Evolutionary conservation across 1,284 basidiomycete species (phyloP), one percentile per base, ranked within the genome.

Genomic region (Ganoderma sinense): DNA sequence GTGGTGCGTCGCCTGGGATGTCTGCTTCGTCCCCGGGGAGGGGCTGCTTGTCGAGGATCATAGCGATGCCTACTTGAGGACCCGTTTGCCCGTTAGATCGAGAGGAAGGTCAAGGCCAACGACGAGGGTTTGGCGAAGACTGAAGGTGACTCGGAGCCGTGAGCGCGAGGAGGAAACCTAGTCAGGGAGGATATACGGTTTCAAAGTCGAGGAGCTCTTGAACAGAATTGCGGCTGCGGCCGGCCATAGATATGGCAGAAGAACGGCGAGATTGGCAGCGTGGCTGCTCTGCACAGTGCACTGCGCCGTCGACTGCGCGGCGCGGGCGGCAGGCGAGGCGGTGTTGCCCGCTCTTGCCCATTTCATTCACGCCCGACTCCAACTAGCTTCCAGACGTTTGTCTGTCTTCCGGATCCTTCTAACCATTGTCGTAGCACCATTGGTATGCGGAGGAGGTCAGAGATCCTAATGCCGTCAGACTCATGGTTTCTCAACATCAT

Each of bases 1-100:
- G 79, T 10, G 79, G 79, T 7, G 78, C 77, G 36, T 80, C 79
- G 23, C 33, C 39, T 13, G 33, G 63, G 20, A 77, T 71, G 29
- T 75, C 75, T 18, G 74, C 70, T 65, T 80, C 79, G 64, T 79
- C 77, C 14, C 71, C 75, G 7, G 76, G 77, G 11, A 80, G 71
- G 16, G 75, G 74, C 23, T 55, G 65, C 63, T 78, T 80, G 66
- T 78, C 76, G 40, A 80, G 23, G 53, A 80, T 78, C 79, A 80
- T 80, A 29, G 66, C 45, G 20, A 20, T 23, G 48, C 48, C 13
- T 51, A 23, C 11, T 13, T 51, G 48, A 13, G 23, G n/a, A 14
- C 23, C 23, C 11, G 43, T 36, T 59, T 20, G 56, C 23, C 23
- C 11, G 10, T 26, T 18, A 29, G 48, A 23, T 53, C 48, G 23